phyloP scores from a whole-genome alignment of 257 asterid genomes.

The Penstemon eatonii region DNA sequence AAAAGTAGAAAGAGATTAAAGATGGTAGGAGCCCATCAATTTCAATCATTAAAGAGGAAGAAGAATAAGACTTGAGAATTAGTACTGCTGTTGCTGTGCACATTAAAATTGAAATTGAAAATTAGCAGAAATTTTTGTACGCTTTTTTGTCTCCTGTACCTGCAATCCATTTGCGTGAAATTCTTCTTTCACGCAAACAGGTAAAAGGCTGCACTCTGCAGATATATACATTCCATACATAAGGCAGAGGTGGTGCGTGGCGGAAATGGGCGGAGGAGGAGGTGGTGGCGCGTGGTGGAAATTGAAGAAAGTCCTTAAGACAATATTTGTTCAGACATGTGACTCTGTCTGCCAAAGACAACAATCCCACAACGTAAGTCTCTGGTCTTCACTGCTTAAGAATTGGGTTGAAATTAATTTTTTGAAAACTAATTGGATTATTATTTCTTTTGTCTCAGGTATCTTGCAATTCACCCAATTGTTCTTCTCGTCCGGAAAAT shows the following conservation, averaged over 20 bases:
- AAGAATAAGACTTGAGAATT: neutral
- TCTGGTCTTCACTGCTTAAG: conserved; percentile 14
- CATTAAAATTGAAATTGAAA: conserved; percentile 1
- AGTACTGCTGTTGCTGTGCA: too few species aligned
- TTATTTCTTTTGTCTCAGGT: conserved; percentile 31
- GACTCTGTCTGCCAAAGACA: conserved; percentile 55
- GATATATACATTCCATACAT: neutral
- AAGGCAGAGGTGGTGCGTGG: conserved; percentile 8
- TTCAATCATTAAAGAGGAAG: conserved; percentile 42
- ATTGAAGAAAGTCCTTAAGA: conserved; percentile 74
- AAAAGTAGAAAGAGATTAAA: neutral
- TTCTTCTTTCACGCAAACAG: conserved; percentile 14
- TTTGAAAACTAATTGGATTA: neutral
- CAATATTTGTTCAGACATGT: conserved; percentile 64
- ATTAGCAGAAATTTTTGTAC: conserved; percentile 13
- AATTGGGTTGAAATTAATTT: neutral
- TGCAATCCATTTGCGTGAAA: conserved; percentile 30
- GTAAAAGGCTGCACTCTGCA: conserved; percentile 9
- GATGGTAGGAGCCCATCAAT: conserved; percentile 32
- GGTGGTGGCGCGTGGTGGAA: conserved; percentile 57
- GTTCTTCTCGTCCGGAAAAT: conserved; percentile 36
- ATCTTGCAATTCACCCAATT: conserved; percentile 41
- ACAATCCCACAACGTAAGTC: conserved; percentile 38
- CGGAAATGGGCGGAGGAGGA: conserved; percentile 50
- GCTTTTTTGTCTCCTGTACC: conserved; percentile 19